Base-by-base conservation (phyloP, 768 basidiomycete species). In the Tricholoma sp. region DNA sequence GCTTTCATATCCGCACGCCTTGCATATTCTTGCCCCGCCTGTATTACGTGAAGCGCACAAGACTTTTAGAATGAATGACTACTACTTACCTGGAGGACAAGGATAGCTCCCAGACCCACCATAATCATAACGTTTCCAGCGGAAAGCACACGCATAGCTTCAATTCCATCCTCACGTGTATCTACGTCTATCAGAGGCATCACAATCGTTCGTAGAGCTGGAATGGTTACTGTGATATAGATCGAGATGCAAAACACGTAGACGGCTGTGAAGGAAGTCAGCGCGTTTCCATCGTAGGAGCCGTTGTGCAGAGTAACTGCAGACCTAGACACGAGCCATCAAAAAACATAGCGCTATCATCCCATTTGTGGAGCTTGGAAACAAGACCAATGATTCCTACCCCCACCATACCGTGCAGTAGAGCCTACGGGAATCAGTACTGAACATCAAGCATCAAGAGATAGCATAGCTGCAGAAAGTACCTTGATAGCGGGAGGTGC, bases 401-500 rank as follows among this genome's bases (percentile, higher is more conserved):
- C 15, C 82, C 88, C 47, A 92, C 80, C 71, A 95, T 85, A 32
- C 84, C 88, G 71, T 98, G 94, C 57, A 97, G 77, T 54, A 96
- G 74, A 0, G 91, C 93, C 92, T 95, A 60, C 36, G 45, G 47
- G 33, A 12, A 55, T 29, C 3, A 29, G 13, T 10, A 34, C 49
- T 45, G 33, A 45, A 12, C 12, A 15, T 32, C n/a, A 18, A 18
- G 8, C 36, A 45, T 44, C 36, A 17, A 20, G 13, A 31, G 36
- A 36, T 37, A 24, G 50, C 11, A 51, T 52, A 24, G 29, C 33
- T 31, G 45, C 28, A 32, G 56, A 39, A 34, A 80, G 47, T 56
- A 90, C 94, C 84, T 94, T 95, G 73, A 97, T 93, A 41, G 92
- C 95, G 28, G 88, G 88, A 3, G 95, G 95, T 1, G 95, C 85